Percentiles rank a stretch among this genome's conserved stretches.
Evolutionary conservation across 305 asterid species (phyloP).

Genomic region (Solanum hybrid): DNA sequence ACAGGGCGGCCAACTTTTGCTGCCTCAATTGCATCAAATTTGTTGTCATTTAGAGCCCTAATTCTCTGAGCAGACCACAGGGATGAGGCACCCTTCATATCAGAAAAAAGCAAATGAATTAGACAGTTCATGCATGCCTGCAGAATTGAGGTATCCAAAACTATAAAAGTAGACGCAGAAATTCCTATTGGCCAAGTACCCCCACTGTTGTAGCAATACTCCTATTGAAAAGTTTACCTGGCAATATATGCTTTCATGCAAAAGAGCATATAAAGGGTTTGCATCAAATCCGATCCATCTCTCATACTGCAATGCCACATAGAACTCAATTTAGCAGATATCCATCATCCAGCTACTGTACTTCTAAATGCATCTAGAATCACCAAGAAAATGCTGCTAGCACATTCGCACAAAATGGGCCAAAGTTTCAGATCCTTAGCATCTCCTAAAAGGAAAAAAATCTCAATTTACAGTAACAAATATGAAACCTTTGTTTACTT

Average conservation of each 20-base stretch:
- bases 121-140: constrained; percentile 6
- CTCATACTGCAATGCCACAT: constrained; percentile 57
- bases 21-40: constrained; percentile 69
- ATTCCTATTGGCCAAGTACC: background rate
- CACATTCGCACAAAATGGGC: background rate
- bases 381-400: background rate
- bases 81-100: constrained; percentile 67
- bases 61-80: constrained; percentile 80
- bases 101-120: constrained; percentile 13
- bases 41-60: constrained; percentile 47
- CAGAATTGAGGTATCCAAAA: background rate
- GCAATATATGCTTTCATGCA: constrained; percentile 90
- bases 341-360: constrained; percentile 1
- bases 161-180: background rate
- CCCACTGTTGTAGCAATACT: background rate
- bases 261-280: constrained; percentile 78
- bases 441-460: background rate
- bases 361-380: background rate
- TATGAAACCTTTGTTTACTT: background rate
- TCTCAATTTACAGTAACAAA: background rate
- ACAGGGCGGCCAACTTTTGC: constrained; percentile 65
- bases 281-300: constrained; percentile 62
- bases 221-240: constrained; percentile 41
- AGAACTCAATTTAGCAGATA: constrained; percentile 2
- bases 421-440: background rate